Conservation (phyloP, 2,329 filamentous ascomycete genomes). For the Epichloe scottii region DNA sequence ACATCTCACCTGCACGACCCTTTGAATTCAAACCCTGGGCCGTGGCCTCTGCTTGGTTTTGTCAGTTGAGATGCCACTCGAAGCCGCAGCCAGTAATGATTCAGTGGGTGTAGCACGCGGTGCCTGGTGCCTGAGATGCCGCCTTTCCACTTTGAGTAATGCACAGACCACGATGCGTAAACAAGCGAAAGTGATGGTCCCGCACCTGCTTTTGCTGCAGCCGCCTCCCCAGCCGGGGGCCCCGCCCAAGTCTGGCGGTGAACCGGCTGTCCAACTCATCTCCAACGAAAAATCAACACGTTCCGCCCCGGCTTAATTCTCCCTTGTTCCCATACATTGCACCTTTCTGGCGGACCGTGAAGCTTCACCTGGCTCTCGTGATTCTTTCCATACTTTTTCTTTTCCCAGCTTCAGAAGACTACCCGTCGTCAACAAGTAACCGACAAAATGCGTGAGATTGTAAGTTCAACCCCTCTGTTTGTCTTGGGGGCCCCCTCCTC, state of each 20-base stretch:
- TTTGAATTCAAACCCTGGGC: not conserved
- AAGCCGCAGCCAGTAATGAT: not conserved
- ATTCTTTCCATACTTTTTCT: slow-evolving; percentile 10
- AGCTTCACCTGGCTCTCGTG: slow-evolving; percentile 21
- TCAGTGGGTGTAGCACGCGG: not conserved
- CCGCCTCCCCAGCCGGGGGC: slow-evolving; percentile 7
- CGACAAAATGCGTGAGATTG: slow-evolving; percentile 56
- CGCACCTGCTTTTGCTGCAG: slow-evolving; percentile 9
- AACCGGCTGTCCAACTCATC: slow-evolving; percentile 13
- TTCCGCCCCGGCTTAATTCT: slow-evolving; percentile 10
- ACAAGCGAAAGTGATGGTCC: slow-evolving; percentile 22
- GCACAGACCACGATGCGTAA: slow-evolving; percentile 19
- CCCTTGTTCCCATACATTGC: slow-evolving; percentile 14
- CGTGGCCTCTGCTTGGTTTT: too few relatives aligned
- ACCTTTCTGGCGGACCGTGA: slow-evolving; percentile 18
- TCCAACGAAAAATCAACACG: slow-evolving; percentile 17
- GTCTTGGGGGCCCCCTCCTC: slow-evolving; percentile 10
- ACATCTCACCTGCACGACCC: not conserved
- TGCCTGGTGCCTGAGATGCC: slow-evolving; percentile 4
- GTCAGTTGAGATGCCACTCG: too few relatives aligned
- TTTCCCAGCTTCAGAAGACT: slow-evolving; percentile 9
- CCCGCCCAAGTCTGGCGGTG: slow-evolving; percentile 13
- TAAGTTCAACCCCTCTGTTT: slow-evolving; percentile 29
- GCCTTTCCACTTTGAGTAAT: slow-evolving; percentile 17
- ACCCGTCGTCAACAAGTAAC: slow-evolving; percentile 13